Evolutionary conservation across 2,329 filamentous ascomycete genomes (phyloP), one percentile per base, ranked within the genome.

Genomic region (Coniochaeta pulveracea): DNA sequence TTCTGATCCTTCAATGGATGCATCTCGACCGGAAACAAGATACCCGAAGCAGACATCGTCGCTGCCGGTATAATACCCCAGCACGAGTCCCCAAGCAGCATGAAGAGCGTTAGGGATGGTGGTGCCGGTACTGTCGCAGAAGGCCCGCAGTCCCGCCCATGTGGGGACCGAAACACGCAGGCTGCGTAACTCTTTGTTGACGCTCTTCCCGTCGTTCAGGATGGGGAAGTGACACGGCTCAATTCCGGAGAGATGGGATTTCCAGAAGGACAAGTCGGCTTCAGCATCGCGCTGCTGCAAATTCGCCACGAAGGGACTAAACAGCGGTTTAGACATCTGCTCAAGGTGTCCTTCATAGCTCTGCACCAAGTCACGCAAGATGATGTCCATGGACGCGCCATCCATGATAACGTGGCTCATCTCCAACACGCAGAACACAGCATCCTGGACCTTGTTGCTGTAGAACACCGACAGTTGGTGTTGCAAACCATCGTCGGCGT

Each of bases 351-450:
- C 52, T n/a, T 53, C 50, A 31, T 70, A 69, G 3, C 63, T 63
- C 4, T 54, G 41, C 10, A 54, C 52, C 6, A 69, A 40, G 34
- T 70, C 66, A 4, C 54, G 51, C 5, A 66, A 44, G 5, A 70
- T 53, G 28, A 66, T 60, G 0, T 63, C 57, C 26, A 69, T 60
- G 0, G 66, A 69, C 23, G 54, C 56, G 1, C 66, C 67, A 46
- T 72, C 67, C 50, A 62, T 64, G 19, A 66, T 60, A 8, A 58
- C 61, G 40, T 71, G 66, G 39, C 60, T 69, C 12, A 72, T 49
- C 35, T 71, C 66, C 10, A 70, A 47, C 24, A 61, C 60, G 26
- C 60, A 58, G 41, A 61, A 63, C 0, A 66, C 37, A 27, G 48
- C 50, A 10, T 48, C 47, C 2, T 42, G 39, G n/a, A 21, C 17